phyloP scores from a whole-genome alignment of 1,139 yeast species.

The Petasospora rhodanensis region DNA sequence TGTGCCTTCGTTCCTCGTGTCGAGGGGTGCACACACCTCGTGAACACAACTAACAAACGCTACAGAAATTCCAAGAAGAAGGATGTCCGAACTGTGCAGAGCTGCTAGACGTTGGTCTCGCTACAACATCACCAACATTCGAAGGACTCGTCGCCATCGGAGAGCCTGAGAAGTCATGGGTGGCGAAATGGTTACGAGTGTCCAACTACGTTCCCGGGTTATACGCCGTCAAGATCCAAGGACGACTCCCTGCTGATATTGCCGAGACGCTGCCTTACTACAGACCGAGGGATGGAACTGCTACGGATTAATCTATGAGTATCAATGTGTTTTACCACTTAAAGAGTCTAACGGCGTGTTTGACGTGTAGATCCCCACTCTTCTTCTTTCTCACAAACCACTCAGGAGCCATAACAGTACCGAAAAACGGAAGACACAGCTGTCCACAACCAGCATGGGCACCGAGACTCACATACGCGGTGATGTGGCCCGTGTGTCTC shows the following conservation, averaged over 20 bases:
- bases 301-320: constrained; percentile 52
- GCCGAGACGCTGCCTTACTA: constrained; percentile 69
- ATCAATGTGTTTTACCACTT: constrained; percentile 1
- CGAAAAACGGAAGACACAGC: constrained; percentile 2
- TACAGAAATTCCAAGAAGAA: constrained; percentile 58
- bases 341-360: constrained; percentile 1
- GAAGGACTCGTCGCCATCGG: constrained; percentile 94
- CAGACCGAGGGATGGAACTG: constrained; percentile 96
- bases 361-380: constrained; percentile 3
- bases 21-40: too few relatives aligned
- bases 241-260: constrained; percentile 85
- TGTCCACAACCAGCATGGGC: constrained; percentile 7
- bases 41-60: too few relatives aligned
- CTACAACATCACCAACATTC: constrained; percentile 89
- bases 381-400: constrained; percentile 3
- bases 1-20: not conserved
- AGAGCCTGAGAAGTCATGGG: constrained; percentile 89
- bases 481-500: constrained; percentile 2
- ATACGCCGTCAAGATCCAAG: constrained; percentile 91
- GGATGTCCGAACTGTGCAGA: constrained; percentile 99
- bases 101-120: constrained; percentile 75
- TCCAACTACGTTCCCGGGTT: constrained; percentile 87
- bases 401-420: constrained; percentile 3
- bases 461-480: constrained; percentile 6
- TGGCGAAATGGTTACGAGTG: constrained; percentile 92